Conservation (phyloP, 148 eudicot genomes). For the Linanthus parryae region DNA sequence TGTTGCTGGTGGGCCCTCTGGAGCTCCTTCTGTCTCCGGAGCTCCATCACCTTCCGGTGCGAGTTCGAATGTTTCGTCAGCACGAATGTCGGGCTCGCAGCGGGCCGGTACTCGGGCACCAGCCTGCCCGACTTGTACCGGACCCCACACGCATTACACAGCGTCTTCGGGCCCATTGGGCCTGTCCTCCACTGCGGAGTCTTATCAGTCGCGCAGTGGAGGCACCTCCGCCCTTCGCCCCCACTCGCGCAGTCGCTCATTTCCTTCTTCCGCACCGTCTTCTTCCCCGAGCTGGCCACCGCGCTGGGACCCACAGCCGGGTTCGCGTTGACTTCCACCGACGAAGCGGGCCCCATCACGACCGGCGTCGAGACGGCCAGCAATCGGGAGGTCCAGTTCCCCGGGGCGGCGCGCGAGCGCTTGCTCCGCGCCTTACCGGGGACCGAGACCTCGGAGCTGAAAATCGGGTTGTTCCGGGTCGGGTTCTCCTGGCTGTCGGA, state of each 20-base stretch:
- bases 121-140: conserved; percentile 88
- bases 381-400: conserved; percentile 81
- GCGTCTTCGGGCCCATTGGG: conserved; percentile 87
- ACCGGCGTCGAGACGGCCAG: conserved; percentile 22
- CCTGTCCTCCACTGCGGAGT: conserved; percentile 99
- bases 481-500: conserved; percentile 23
- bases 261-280: conserved; percentile 37
- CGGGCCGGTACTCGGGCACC: conserved; percentile 91
- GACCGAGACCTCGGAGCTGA: conserved; percentile 49
- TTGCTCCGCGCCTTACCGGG: conserved; percentile 96
- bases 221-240: conserved; percentile 64
- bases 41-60: conserved; percentile 91
- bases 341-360: conserved; percentile 3
- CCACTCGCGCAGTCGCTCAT: background rate
- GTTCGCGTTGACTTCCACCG: conserved; percentile 5
- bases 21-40: conserved; percentile 79
- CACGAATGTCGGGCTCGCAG: conserved; percentile 87
- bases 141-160: conserved; percentile 93
- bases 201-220: conserved; percentile 86
- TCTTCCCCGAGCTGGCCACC: conserved; percentile 18
- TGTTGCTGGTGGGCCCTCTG: conserved; percentile 32
- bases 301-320: conserved; percentile 17
- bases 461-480: conserved; percentile 26
- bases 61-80: conserved; percentile 86
- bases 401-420: conserved; percentile 72